These are phyloP conservation scores for Thoreauomyces humboldtii DNA, from an alignment of 192 early-diverging fungal species.

Conservation along the genomic window DNA sequence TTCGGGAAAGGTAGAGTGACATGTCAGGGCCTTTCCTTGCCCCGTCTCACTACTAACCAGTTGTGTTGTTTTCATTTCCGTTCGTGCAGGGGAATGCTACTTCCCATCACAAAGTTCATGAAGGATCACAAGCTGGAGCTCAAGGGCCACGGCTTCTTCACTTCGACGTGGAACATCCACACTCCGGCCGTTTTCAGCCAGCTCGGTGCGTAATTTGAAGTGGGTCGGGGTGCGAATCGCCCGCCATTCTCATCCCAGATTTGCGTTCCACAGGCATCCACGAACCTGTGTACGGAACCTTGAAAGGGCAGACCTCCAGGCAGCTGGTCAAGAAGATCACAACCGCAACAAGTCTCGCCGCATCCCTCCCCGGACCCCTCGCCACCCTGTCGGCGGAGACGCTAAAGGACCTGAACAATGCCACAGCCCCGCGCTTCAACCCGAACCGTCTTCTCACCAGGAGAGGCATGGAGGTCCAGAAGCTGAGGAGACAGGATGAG, in stretches of 20 bases:
- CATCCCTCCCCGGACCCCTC: slow-evolving; percentile 24
- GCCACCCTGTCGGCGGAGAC: slow-evolving; percentile 19
- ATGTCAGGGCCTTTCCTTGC: background rate
- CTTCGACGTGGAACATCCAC: slow-evolving; percentile 40
- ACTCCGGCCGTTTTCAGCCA: slow-evolving; percentile 43
- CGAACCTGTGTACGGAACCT: slow-evolving; percentile 48
- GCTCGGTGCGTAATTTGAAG: slow-evolving; percentile 34
- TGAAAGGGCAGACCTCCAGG: background rate
- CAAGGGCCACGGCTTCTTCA: slow-evolving; percentile 48
- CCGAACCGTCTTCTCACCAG: slow-evolving; percentile 30
- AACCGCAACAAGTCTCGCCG: slow-evolving; percentile 28
- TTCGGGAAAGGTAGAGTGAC: slow-evolving; percentile 29
- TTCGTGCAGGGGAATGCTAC: slow-evolving; percentile 26
- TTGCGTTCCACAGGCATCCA: slow-evolving; percentile 39
- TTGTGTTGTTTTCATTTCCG: background rate
- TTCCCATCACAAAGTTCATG: slow-evolving; percentile 41
- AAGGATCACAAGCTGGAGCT: slow-evolving; percentile 31
- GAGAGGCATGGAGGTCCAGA: slow-evolving; percentile 3
- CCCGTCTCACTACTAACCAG: background rate
- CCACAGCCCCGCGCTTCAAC: background rate
- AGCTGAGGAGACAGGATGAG: background rate
- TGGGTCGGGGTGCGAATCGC: no score
- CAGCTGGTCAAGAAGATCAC: slow-evolving; percentile 16
- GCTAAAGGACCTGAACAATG: slow-evolving; percentile 35
- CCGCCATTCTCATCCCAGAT: background rate